A percentile compares a stretch with the other conserved stretches of the same genome.
Evolutionary conservation across 805 yeast species (phyloP).

Genomic region (Metschnikowia borealis): DNA sequence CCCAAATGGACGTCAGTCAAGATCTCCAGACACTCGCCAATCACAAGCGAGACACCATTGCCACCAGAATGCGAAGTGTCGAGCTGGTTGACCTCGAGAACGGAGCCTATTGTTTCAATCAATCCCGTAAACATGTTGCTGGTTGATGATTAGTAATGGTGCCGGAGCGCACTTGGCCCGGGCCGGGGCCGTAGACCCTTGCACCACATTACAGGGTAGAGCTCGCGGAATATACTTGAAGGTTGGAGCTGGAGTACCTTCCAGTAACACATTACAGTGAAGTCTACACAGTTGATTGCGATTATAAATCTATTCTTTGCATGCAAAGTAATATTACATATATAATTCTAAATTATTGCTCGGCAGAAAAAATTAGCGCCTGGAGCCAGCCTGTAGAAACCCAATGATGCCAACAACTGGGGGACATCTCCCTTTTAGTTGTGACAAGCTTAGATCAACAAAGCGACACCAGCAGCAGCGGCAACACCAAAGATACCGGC

Average conservation of each 20-base stretch:
- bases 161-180: background rate
- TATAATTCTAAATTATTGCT: slow-evolving; percentile 1
- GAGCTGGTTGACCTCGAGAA: slow-evolving; percentile 41
- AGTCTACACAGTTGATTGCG: background rate
- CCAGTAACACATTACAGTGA: background rate
- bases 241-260: too few relatives aligned
- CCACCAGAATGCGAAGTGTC: slow-evolving; percentile 60
- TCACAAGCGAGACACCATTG: slow-evolving; percentile 67
- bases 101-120: slow-evolving; percentile 78
- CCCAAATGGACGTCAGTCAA: slow-evolving; percentile 85
- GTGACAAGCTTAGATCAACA: slow-evolving; percentile 29
- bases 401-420: background rate
- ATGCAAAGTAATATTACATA: background rate
- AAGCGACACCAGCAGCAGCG: slow-evolving; percentile 35
- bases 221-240: too few relatives aligned
- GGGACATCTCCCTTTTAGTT: slow-evolving; percentile 2
- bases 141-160: background rate
- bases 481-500: slow-evolving; percentile 28
- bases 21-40: slow-evolving; percentile 58
- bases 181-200: background rate
- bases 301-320: background rate
- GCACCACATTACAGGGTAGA: background rate
- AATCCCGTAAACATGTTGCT: slow-evolving; percentile 85
- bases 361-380: slow-evolving; percentile 4
- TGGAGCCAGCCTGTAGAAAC: slow-evolving; percentile 2